Evolutionary conservation across 1,284 basidiomycete species (phyloP), one percentile per base, ranked within the genome.

Genomic region (Afroboletus lepidellus): DNA sequence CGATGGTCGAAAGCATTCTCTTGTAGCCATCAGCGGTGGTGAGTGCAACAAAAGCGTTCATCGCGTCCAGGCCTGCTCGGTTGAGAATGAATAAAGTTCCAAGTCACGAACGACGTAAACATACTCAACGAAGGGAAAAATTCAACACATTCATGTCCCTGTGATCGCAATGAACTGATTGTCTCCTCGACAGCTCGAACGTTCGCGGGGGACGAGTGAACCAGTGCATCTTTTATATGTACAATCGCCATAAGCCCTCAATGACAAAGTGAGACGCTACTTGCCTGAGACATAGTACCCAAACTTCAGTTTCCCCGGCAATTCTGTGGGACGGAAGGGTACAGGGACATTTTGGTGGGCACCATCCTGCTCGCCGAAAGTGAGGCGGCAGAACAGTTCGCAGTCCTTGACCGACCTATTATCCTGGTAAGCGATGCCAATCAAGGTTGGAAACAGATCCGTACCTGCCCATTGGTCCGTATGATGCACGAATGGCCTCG

Each of bases 81-180:
- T 16, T 33, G 36, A 23, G 30, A 46, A 36, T 57, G 15, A 57
- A 18, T 12, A 15, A 36, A 11, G 1, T n/a, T 37, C n/a, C 38
- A 18, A 27, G 12, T 2, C 29, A 12, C 1, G 30, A 42, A 32
- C 20, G 11, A 38, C 18, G 27, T 30, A 21, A 20, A 62, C 77
- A 60, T 58, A 81, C 85, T 71, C 48, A 75, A 66, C 25, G 79
- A 76, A 4, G 78, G 65, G 60, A 76, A 64, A 67, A 91, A 79
- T 66, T 87, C 83, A 34, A 92, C 69, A 54, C 89, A 90, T 66
- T 92, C 89, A 63, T 94, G 91, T 15, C 90, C 92, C 46, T 78
- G 74, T 55, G 75, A 74, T 32, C 75, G 70, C 42, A 96, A 71
- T 0, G 85, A 87, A 8, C 81, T 77, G 7, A 92, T 80, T 6